These are phyloP conservation scores for Stipa capillata DNA, from an alignment of 176 grass and related monocot species.

Conservation along the genomic window DNA sequence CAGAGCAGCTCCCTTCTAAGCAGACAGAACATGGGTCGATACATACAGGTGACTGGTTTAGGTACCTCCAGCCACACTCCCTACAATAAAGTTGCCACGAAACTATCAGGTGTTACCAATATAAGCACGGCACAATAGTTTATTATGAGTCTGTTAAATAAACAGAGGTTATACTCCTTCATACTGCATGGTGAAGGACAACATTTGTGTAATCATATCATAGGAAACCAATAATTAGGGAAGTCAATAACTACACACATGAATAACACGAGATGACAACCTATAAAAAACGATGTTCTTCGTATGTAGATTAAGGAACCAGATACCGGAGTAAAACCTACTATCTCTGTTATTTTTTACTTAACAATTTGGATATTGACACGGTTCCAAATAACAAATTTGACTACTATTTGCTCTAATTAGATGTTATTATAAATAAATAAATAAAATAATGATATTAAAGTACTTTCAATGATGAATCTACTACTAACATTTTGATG, in stretches of 20 bases:
- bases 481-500: no score
- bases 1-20: constrained; percentile 78
- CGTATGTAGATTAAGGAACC: neutral
- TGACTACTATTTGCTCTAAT: no score
- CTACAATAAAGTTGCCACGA: constrained; percentile 31
- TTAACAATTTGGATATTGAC: no score
- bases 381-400: no score
- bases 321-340: neutral
- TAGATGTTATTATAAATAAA: no score
- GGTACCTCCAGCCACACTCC: constrained; percentile 79
- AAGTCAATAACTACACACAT: neutral
- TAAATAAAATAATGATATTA: no score
- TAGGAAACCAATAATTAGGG: constrained; percentile 2
- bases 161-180: neutral
- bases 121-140: neutral
- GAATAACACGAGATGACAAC: neutral
- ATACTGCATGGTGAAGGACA: neutral
- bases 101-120: neutral
- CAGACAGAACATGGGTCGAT: constrained; percentile 90
- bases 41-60: constrained; percentile 52
- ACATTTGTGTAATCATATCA: neutral
- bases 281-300: neutral
- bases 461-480: no score
- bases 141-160: neutral
- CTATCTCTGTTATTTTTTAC: no score